Percentiles rank a stretch among this genome's conserved stretches.
These are phyloP conservation scores for Perilla frutescens DNA, from an alignment of 257 asterid species.

Conservation along the genomic window DNA sequence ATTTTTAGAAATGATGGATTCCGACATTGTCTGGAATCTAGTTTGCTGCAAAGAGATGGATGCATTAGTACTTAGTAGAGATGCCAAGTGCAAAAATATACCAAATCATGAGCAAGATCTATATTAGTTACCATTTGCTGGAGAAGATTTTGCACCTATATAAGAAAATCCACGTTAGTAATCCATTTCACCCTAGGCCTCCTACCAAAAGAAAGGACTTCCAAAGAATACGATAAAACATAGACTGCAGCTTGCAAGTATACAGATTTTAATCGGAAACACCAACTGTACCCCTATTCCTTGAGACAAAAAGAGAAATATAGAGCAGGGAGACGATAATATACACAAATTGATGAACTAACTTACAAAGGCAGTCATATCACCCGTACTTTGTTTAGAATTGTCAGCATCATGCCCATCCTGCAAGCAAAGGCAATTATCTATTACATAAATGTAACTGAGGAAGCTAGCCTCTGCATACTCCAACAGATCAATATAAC, in stretches of 20 bases:
- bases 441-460: slow-evolving; percentile 20
- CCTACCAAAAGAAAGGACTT: neutral
- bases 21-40: slow-evolving; percentile 93
- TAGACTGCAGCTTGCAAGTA: neutral
- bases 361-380: slow-evolving; percentile 90
- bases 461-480: slow-evolving; percentile 13
- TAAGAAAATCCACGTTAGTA: slow-evolving; percentile 27
- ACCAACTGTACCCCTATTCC: neutral
- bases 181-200: neutral
- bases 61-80: slow-evolving; percentile 29
- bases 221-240: slow-evolving; percentile 4
- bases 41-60: slow-evolving; percentile 69
- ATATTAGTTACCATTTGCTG: slow-evolving; percentile 70
- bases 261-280: neutral
- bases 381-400: slow-evolving; percentile 78
- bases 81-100: slow-evolving; percentile 13
- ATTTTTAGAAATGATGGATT: slow-evolving; percentile 83
- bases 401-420: slow-evolving; percentile 80
- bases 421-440: slow-evolving; percentile 48
- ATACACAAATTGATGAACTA: neutral
- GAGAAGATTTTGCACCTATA: slow-evolving; percentile 85
- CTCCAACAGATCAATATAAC: neutral
- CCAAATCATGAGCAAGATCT: neutral
- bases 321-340: neutral
- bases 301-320: neutral